Percentiles rank a stretch among this genome's conserved stretches.
Evolutionary conservation across 345 rosid species (phyloP).

Genomic region (Populus simonii): DNA sequence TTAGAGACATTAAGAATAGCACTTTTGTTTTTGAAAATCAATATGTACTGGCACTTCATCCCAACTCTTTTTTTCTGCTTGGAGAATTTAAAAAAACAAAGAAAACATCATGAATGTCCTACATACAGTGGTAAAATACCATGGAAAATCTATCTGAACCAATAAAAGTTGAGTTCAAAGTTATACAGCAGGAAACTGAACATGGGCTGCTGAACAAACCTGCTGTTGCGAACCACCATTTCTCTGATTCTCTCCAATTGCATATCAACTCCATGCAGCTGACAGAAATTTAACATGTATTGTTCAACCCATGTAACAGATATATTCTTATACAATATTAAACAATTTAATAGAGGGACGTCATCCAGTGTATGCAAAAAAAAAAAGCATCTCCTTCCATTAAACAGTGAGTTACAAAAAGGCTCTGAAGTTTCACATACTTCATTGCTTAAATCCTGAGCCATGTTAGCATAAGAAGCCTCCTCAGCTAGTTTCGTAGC

Average conservation of each 20-base stretch:
- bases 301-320: background rate
- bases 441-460: constrained; percentile 61
- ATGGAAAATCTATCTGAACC: background rate
- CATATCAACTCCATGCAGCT: constrained; percentile 62
- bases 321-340: no score
- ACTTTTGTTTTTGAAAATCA: no score
- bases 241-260: constrained; percentile 69
- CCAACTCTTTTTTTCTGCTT: background rate
- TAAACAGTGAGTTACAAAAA: background rate
- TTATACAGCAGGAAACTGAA: background rate
- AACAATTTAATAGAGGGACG: background rate
- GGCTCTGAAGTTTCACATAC: constrained; percentile 32
- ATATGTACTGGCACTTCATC: background rate
- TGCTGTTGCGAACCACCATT: constrained; percentile 68
- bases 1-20: no score
- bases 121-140: background rate
- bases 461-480: constrained; percentile 69
- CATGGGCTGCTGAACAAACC: constrained; percentile 35
- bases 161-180: background rate
- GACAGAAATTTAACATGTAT: constrained; percentile 22
- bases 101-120: background rate
- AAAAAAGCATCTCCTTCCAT: background rate
- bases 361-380: no score
- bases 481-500: constrained; percentile 69
- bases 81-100: background rate